A percentile compares a stretch with the other conserved stretches of the same genome.
Conservation (phyloP, 768 basidiomycete genomes). For the Trametes coccinea region DNA sequence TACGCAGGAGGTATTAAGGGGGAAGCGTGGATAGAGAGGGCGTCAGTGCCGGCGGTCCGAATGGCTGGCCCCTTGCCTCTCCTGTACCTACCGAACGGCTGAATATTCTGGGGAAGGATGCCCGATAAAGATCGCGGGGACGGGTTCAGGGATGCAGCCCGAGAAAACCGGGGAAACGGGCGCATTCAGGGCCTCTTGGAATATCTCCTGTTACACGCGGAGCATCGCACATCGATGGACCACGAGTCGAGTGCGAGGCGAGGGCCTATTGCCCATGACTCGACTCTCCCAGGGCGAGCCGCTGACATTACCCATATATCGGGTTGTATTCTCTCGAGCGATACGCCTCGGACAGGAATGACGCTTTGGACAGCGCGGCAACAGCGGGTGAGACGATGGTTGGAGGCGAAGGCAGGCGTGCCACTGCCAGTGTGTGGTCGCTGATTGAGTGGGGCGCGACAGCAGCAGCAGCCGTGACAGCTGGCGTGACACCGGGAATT, state of each 20-base stretch:
- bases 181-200: background rate
- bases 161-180: slow-evolving; percentile 3
- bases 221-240: slow-evolving; percentile 6
- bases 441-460: background rate
- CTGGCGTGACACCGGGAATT: slow-evolving; percentile 3
- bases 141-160: background rate
- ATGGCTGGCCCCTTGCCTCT: slow-evolving; percentile 8
- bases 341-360: background rate
- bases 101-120: background rate
- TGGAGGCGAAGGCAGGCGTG: background rate
- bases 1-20: slow-evolving; percentile 13
- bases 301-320: background rate
- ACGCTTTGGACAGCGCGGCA: background rate
- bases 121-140: slow-evolving; percentile 9
- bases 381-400: background rate
- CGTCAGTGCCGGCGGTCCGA: slow-evolving; percentile 6
- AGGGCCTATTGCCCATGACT: too few relatives aligned
- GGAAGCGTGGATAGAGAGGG: slow-evolving; percentile 14
- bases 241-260: background rate
- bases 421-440: background rate
- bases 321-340: background rate
- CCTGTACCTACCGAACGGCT: background rate
- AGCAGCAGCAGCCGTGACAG: background rate
- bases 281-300: background rate
- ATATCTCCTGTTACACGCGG: background rate